A percentile compares a stretch with the other conserved stretches of the same genome.
Evolutionary conservation across 2,329 filamentous ascomycete species (phyloP).

Genomic region (Aspergillus pseudotamarii): DNA sequence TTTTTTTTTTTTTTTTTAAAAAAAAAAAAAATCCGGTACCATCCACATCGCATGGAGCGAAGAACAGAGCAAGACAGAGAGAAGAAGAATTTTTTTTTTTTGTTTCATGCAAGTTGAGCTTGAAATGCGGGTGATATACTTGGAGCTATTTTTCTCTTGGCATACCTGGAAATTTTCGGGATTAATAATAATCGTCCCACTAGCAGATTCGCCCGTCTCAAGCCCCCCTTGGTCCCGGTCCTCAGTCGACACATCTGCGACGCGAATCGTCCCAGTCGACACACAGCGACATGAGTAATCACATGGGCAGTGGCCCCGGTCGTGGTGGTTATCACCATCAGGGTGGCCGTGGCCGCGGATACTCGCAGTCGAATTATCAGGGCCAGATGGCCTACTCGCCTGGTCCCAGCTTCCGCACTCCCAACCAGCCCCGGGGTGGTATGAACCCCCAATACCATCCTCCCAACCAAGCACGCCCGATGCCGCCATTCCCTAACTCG

Average conservation of each 20-base stretch:
- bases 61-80: neutral
- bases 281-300: conserved; percentile 71
- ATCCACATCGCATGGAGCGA: neutral
- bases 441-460: conserved; percentile 57
- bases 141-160: conserved; percentile 14
- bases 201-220: conserved; percentile 68
- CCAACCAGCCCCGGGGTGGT: conserved; percentile 54
- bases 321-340: conserved; percentile 57
- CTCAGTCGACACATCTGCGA: conserved; percentile 76
- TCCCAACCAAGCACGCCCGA: conserved; percentile 44
- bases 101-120: neutral
- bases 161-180: conserved; percentile 16
- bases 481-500: conserved; percentile 61
- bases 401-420: conserved; percentile 54
- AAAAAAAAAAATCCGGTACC: no score
- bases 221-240: conserved; percentile 61
- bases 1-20: no score
- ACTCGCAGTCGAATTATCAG: conserved; percentile 56
- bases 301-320: conserved; percentile 53
- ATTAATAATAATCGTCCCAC: conserved; percentile 27
- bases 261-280: conserved; percentile 84
- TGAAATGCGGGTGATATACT: neutral
- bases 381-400: conserved; percentile 59
- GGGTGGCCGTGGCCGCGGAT: conserved; percentile 61
- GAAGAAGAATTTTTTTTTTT: conserved; percentile 7